These are phyloP conservation scores for Zygosaccharomyces bisporus DNA, from an alignment of 805 yeast species.

Conservation along the genomic window DNA sequence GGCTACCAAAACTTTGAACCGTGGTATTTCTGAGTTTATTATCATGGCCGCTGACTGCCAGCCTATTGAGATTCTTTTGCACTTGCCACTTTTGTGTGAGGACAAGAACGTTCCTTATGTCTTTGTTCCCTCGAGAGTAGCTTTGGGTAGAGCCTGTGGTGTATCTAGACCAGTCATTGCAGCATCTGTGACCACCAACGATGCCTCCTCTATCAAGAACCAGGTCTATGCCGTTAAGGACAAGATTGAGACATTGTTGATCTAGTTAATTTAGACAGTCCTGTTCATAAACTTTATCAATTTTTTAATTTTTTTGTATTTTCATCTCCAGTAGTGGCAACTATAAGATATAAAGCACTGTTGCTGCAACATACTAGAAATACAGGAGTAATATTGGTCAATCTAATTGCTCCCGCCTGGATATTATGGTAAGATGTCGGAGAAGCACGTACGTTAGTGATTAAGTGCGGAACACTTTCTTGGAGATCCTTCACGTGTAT, in stretches of 20 bases:
- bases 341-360: constrained; percentile 5
- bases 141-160: constrained; percentile 99
- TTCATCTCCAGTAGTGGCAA: neutral
- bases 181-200: constrained; percentile 97
- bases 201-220: constrained; percentile 94
- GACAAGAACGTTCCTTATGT: constrained; percentile 99
- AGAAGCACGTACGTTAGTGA: constrained; percentile 5
- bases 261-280: constrained; percentile 69
- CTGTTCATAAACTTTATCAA: constrained; percentile 4
- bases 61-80: constrained; percentile 97
- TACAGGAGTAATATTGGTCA: constrained; percentile 4
- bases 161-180: constrained; percentile 99
- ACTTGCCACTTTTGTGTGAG: constrained; percentile 95
- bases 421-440: neutral
- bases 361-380: constrained; percentile 13
- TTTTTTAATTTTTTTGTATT: neutral
- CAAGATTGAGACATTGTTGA: constrained; percentile 96
- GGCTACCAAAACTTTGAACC: constrained; percentile 97
- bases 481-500: neutral
- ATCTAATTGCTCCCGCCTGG: neutral
- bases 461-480: neutral
- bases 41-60: constrained; percentile 99
- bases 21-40: constrained; percentile 99
- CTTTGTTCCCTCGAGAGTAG: constrained; percentile 96
- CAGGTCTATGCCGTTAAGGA: constrained; percentile 98